phyloP scores from a whole-genome alignment of 192 early-diverging fungal genomes.

The Lobosporangium transversale region DNA sequence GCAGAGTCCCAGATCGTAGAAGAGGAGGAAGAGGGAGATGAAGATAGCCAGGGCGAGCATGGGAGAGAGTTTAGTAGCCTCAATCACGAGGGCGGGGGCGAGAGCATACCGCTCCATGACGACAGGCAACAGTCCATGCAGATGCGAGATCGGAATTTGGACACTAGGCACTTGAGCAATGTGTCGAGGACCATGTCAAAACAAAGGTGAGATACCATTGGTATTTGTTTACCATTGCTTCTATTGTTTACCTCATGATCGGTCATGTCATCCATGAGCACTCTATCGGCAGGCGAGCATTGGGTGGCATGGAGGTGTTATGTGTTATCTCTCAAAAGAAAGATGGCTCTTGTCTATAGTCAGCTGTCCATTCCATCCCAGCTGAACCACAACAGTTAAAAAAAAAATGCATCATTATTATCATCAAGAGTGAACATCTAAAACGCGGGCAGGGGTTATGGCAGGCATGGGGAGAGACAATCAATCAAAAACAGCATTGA shows the following conservation, averaged over 20 bases:
- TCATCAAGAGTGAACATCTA: background rate
- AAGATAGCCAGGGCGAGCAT: background rate
- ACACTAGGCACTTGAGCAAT: conserved; percentile 17
- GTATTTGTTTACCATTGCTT: background rate
- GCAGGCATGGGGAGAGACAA: conserved; percentile 1
- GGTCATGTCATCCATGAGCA: background rate
- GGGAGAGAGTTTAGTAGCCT: background rate
- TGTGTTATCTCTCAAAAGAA: background rate
- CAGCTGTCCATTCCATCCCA: conserved; percentile 3
- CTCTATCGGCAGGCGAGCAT: background rate
- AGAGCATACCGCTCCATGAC: conserved; percentile 23
- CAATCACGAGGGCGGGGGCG: conserved; percentile 18
- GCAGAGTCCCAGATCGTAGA: conserved; percentile 29
- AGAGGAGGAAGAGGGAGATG: conserved; percentile 42
- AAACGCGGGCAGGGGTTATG: background rate
- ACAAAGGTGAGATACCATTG: conserved; percentile 30
- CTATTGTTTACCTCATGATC: conserved; percentile 11
- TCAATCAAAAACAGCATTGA: background rate
- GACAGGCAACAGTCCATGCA: conserved; percentile 20
- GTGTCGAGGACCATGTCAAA: conserved; percentile 22
- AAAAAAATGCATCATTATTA: background rate
- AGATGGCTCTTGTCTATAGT: background rate
- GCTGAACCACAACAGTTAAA: conserved; percentile 7
- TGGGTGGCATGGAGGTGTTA: background rate
- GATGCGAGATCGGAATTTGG: conserved; percentile 30